Evolutionary conservation across 2,329 filamentous ascomycete genomes (phyloP), one percentile per base, ranked within the genome.

Genomic region (Thermoascus crustaceus): DNA sequence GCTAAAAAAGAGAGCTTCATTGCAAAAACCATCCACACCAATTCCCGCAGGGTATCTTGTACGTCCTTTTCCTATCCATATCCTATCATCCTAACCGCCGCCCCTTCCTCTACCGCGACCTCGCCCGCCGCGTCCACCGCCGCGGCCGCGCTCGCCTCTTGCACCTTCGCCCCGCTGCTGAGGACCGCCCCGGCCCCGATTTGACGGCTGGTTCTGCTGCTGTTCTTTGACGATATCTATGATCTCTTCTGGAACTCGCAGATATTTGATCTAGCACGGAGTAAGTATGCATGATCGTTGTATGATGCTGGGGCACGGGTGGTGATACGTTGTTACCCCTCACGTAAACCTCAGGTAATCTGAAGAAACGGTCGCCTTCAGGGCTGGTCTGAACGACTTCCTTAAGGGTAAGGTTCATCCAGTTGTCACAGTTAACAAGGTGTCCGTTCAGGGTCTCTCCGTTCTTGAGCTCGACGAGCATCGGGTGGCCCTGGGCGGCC

Each of bases 341-440:
- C 34, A 98, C 85, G 57, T 98, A 98, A 39, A 89, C 87, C 61
- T 98, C 93, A 22, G 87, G 81, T 63, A 98, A 68, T 55, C 86
- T 76, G 62, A 86, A 82, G 64, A 98, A 98, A 58, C 84, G 88
- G 64, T 96, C 88, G 44, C 87, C 91, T 55, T 96, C 89, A 16
- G 89, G 80, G 58, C 83, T 94, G 11, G 91, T 96, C 66, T 96
- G 89, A 22, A 96, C 85, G 14, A 98, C 93, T 63, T 96, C 91
- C 64, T 91, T 94, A 48, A 98, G 68, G 2, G 89, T 96, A 50
- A 98, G 70, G 68, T 98, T 98, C 91, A 98, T 98, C 87, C 91
- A 98, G 32, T 89, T 98, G 63, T 98, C 91, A 78, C 89, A 98
- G 63, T 82, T 86, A 61, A 95, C 83, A 40, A 98, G 72, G 57